Evolutionary conservation across 2,329 filamentous ascomycete genomes (phyloP), one percentile per base, ranked within the genome.

Genomic region (Dothistroma septosporum): DNA sequence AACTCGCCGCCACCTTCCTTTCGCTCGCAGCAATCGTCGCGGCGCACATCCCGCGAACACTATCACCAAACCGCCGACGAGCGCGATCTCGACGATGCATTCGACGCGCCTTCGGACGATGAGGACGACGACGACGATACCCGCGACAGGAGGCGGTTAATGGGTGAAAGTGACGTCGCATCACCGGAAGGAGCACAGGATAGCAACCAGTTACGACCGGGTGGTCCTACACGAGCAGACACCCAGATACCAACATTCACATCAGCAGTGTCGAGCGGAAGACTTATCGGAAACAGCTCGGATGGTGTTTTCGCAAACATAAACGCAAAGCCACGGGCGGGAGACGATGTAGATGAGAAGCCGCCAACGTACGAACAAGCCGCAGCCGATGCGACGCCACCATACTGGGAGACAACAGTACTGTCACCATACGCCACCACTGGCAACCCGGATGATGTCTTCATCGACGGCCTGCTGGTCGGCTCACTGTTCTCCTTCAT

Each of bases 351-450:
- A 61, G 94, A 99, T 64, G 94, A 99, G 76, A 84, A 90, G 76
- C 94, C 94, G 79, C 94, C 94, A 91, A 92, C 93, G 37, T 99
- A 99, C 75, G 94, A 99, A 82, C 93, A 97, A 85, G 94, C 94
- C 16, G 94, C 94, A 2, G 93, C 93, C 47, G 94, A 99, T 76
- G 89, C 92, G 24, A 94, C 94, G 53, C 94, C 94, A 0, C 94
- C 94, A 0, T 99, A 99, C 77, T 99, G 94, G 94, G 94, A 99
- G 80, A 99, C 94, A 6, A 97, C 94, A 0, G 97, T 99, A 66
- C 84, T 99, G 55, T 93, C 92, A 0, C 94, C 94, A 0, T 94
- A 93, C 58, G 86, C 94, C 66, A 90, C 89, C n/a, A 86, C 87
- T 44, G 87, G 96, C 66, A 91, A 91, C 24, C 86, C 88, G 41